phyloP scores from a whole-genome alignment of 352 stramenopile genomes.

The Phytopythium sindhum region DNA sequence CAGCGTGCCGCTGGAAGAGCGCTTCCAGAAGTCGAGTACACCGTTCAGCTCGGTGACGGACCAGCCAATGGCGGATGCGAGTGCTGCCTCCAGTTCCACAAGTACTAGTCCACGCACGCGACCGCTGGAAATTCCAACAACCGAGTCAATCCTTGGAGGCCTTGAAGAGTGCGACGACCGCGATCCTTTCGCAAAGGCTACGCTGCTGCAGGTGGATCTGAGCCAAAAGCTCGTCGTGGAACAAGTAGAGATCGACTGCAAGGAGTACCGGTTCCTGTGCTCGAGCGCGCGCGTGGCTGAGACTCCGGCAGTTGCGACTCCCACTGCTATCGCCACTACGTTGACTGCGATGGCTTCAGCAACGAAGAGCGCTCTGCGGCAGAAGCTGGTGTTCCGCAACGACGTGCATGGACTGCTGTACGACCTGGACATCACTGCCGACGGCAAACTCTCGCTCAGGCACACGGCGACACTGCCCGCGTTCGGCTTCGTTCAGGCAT shows the following conservation, averaged over 20 bases:
- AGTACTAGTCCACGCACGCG: conserved; percentile 14
- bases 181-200: conserved; percentile 66
- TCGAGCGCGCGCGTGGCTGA: conserved; percentile 17
- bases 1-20: conserved; percentile 47
- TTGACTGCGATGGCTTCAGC: neutral
- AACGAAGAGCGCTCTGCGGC: neutral
- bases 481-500: conserved; percentile 84
- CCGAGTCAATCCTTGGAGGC: conserved; percentile 72
- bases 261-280: conserved; percentile 62
- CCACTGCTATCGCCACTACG: neutral
- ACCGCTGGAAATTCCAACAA: conserved; percentile 56
- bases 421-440: conserved; percentile 21
- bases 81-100: conserved; percentile 5
- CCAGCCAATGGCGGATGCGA: conserved; percentile 42
- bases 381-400: conserved; percentile 70
- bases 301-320: conserved; percentile 15
- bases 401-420: conserved; percentile 80
- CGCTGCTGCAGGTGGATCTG: conserved; percentile 46
- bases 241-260: conserved; percentile 62
- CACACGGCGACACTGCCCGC: conserved; percentile 65
- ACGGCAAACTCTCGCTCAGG: conserved; percentile 22
- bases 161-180: conserved; percentile 82
- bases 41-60: conserved; percentile 67
- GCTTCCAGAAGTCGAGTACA: conserved; percentile 80
- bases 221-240: conserved; percentile 33